Percentiles rank a stretch among this genome's conserved stretches.
Evolutionary conservation across 2,329 filamentous ascomycete species (phyloP).

Genomic region (Colletotrichum caudatum): DNA sequence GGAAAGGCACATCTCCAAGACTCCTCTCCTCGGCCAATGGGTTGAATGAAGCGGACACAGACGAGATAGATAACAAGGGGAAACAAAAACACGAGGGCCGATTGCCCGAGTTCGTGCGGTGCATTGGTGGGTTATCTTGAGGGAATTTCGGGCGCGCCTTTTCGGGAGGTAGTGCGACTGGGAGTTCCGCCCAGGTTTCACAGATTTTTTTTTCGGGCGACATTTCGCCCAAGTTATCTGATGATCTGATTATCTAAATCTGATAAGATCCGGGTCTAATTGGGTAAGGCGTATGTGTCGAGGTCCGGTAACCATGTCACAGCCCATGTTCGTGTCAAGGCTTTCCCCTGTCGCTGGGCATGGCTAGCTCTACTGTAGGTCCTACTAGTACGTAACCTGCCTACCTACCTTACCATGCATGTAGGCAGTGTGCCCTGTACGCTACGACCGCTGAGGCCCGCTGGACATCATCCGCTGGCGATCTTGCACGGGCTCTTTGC

Average conservation of each 20-base stretch:
- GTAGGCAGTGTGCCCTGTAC: too few species aligned
- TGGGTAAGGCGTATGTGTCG: constrained; percentile 39
- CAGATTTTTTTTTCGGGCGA: background rate
- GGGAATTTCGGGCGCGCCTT: constrained; percentile 20
- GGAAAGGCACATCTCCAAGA: background rate
- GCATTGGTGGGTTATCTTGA: constrained; percentile 3
- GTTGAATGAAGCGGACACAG: too few species aligned
- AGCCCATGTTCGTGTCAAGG: constrained; percentile 22
- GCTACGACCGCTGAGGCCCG: too few species aligned
- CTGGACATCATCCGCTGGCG: too few species aligned
- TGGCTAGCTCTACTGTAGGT: constrained; percentile 3
- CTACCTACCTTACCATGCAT: too few species aligned
- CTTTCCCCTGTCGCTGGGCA: constrained; percentile 10
- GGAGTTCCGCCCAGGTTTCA: background rate
- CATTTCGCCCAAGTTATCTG: constrained; percentile 36
- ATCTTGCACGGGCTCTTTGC: too few species aligned
- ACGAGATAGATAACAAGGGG: too few species aligned
- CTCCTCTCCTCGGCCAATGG: too few species aligned
- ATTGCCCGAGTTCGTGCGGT: background rate
- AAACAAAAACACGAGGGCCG: too few species aligned
- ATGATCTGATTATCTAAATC: constrained; percentile 45
- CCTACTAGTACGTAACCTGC: too few species aligned
- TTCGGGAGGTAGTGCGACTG: background rate
- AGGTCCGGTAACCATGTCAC: constrained; percentile 31
- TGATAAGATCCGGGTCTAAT: constrained; percentile 37